Evolutionary conservation across 169 alveolate genomes (phyloP).

Genomic region (Eimeria maxima): DNA sequence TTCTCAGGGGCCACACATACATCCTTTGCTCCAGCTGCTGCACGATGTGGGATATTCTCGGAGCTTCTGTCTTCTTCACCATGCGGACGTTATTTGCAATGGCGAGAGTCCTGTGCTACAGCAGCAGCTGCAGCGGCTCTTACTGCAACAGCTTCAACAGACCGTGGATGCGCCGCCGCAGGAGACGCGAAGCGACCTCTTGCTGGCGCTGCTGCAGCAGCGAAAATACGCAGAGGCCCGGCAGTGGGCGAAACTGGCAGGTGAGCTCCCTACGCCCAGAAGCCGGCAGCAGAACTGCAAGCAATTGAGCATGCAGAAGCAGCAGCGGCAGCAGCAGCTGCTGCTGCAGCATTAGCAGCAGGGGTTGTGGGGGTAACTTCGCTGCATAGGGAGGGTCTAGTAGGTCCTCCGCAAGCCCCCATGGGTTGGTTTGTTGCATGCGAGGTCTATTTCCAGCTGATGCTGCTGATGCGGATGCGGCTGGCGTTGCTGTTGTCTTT

Average conservation of each 20-base stretch:
- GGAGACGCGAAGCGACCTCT: conserved; percentile 28
- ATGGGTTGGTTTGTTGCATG: not conserved
- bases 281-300: not conserved
- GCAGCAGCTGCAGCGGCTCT: conserved; percentile 64
- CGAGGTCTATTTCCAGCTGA: not conserved
- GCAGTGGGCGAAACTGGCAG: conserved; percentile 54
- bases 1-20: conserved; percentile 30
- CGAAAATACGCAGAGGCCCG: conserved; percentile 12
- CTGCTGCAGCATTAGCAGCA: not conserved
- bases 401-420: not conserved
- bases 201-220: conserved; percentile 67
- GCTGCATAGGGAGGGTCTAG: not conserved
- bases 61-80: conserved; percentile 42
- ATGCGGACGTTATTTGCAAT: conserved; percentile 6
- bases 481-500: not conserved
- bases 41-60: conserved; percentile 17
- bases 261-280: not conserved
- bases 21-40: conserved; percentile 53
- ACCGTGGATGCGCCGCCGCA: conserved; percentile 52
- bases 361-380: no score
- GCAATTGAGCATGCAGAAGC: not conserved
- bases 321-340: not conserved
- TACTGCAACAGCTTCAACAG: conserved; percentile 64
- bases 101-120: conserved; percentile 58
- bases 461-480: not conserved